Conservation (phyloP, 352 stramenopile species). For the Halophytophthora batemanensis region DNA sequence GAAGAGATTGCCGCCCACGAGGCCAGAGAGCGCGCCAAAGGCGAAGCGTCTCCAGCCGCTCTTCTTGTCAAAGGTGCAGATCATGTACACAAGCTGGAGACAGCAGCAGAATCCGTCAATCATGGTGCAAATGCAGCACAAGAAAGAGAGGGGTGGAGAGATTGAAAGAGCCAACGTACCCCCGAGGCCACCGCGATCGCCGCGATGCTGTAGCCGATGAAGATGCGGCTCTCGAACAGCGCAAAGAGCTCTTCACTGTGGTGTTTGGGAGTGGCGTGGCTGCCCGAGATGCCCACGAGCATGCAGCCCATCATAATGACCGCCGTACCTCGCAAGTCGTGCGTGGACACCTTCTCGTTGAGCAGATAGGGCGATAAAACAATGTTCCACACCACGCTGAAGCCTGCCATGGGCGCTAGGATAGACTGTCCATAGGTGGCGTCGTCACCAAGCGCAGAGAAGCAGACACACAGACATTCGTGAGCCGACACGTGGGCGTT, state of each 20-base stretch:
- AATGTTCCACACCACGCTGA: conserved; percentile 89
- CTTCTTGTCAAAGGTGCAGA: conserved; percentile 58
- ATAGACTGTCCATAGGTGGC: conserved; percentile 68
- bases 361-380: conserved; percentile 79
- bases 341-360: conserved; percentile 68
- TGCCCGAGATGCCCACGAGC: conserved; percentile 75
- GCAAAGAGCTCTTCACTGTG: conserved; percentile 75
- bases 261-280: conserved; percentile 76
- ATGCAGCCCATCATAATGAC: conserved; percentile 77
- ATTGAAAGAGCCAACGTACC: conserved; percentile 33
- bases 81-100: conserved; percentile 67
- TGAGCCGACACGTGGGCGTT: conserved; percentile 17
- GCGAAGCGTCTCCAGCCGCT: conserved; percentile 77
- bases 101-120: neutral
- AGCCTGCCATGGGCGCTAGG: conserved; percentile 81
- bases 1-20: conserved; percentile 84
- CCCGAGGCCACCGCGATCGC: conserved; percentile 30
- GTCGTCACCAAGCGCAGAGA: neutral
- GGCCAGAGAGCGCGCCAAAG: conserved; percentile 72
- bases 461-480: conserved; percentile 19
- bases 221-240: conserved; percentile 67
- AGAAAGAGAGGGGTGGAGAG: neutral
- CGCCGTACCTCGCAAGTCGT: conserved; percentile 68
- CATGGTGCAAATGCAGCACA: neutral
- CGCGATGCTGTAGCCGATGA: conserved; percentile 64